A percentile compares a stretch with the other conserved stretches of the same genome.
phyloP scores from a whole-genome alignment of 805 yeast genomes.

The Saturnispora serradocipensis region DNA sequence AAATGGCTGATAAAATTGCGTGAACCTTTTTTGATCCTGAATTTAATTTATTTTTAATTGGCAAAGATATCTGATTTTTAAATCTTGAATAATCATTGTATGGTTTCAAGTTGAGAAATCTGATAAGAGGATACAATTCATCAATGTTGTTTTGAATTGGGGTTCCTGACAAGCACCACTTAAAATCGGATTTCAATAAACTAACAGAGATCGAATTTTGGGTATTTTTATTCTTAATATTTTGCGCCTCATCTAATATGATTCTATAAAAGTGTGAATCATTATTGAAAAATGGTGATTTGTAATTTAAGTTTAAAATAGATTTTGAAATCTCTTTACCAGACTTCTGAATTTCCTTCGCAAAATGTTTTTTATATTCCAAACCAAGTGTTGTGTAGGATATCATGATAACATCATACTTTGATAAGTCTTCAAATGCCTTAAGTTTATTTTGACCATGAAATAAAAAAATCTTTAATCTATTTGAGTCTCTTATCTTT shows the following conservation, averaged over 20 bases:
- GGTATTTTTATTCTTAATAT: slow-evolving; percentile 41
- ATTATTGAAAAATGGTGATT: slow-evolving; percentile 53
- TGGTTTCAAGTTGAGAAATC: slow-evolving; percentile 51
- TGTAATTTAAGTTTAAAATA: slow-evolving; percentile 34
- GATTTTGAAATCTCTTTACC: slow-evolving; percentile 29
- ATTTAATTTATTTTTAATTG: slow-evolving; percentile 35
- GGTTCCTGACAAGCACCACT: slow-evolving; percentile 50
- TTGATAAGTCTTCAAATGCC: slow-evolving; percentile 37
- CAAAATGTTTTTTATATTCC: slow-evolving; percentile 63
- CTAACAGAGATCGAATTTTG: slow-evolving; percentile 40
- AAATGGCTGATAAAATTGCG: slow-evolving; percentile 60
- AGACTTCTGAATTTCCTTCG: slow-evolving; percentile 28
- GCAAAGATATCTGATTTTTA: slow-evolving; percentile 44
- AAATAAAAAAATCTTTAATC: slow-evolving; percentile 46
- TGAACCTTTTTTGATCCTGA: slow-evolving; percentile 44
- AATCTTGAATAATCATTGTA: slow-evolving; percentile 53
- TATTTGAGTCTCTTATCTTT: slow-evolving; percentile 42
- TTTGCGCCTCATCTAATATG: slow-evolving; percentile 49
- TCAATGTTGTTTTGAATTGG: slow-evolving; percentile 51
- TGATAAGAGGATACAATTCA: slow-evolving; percentile 41
- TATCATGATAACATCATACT: slow-evolving; percentile 67
- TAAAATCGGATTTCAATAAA: slow-evolving; percentile 29
- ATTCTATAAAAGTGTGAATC: slow-evolving; percentile 45
- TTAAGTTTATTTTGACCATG: slow-evolving; percentile 41
- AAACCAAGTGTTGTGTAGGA: slow-evolving; percentile 73